Evolutionary conservation across 257 asterid genomes (phyloP), one percentile per base, ranked within the genome.

Genomic region (Solanum neorickii): DNA sequence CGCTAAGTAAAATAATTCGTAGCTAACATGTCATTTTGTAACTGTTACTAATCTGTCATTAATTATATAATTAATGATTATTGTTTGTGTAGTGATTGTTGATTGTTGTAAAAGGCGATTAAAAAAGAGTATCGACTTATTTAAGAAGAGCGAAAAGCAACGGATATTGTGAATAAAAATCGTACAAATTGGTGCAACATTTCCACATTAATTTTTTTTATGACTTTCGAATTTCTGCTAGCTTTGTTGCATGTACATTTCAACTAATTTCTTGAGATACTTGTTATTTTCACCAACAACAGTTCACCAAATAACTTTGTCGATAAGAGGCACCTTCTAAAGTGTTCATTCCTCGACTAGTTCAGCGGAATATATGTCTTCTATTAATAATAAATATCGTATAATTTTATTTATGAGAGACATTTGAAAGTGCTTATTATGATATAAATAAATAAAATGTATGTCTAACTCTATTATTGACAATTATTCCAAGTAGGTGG

Each of bases 361-460:
- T 18, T 56, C 0, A 1, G 4, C 5, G n/a, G n/a, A 1, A 56
- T 56, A 56, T 7, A 1, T 23, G 1, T 1, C 15, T 23, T 14
- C 31, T 23, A 4, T 1, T 11, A 56, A 18, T 0, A 56, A 56
- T 2, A 56, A 5, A 56, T 9, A 56, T 56, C 11, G 7, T 2
- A 56, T 56, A 56, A 52, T 23, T 52, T 10, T 18, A 6, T 52
- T 3, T 18, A 3, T 11, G 15, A 21, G 42, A 21, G 7, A 15
- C 15, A 77, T 7, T 42, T 75, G 23, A 75, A 75, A 75, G 83
- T 78, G 66, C 3, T 60, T 9, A 44, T 77, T 16, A 47, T 29
- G 6, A 10, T 46, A 16, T 27, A 78, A 37, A 46, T 2, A 27
- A 27, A 80, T 15, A 18, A 69, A 46, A 46, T 46, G 25, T 47